A percentile compares a stretch with the other conserved stretches of the same genome.
phyloP scores from a whole-genome alignment of 768 basidiomycete genomes.

The Tricholoma bakamatsutake region DNA sequence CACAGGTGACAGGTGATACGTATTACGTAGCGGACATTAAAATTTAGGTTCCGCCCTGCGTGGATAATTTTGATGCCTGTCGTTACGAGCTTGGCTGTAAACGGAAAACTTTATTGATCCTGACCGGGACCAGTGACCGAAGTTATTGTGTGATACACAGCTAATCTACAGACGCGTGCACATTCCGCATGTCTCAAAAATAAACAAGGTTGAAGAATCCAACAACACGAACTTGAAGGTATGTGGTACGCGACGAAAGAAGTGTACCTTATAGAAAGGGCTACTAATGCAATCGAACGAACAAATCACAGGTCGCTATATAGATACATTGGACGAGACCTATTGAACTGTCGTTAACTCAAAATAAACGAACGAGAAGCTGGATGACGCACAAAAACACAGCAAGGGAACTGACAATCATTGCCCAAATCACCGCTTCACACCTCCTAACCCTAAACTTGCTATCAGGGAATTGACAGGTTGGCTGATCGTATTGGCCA shows the following conservation, averaged over 20 bases:
- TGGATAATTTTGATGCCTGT: too few relatives aligned
- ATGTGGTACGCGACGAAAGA: neutral
- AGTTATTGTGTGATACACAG: too few relatives aligned
- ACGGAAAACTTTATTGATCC: too few relatives aligned
- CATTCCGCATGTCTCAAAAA: neutral
- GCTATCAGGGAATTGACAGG: constrained; percentile 8
- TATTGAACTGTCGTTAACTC: neutral
- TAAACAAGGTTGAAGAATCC: neutral
- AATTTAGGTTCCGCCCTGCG: too few relatives aligned
- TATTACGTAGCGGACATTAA: too few relatives aligned
- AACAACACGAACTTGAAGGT: neutral
- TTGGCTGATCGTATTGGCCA: constrained; percentile 4
- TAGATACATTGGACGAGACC: neutral
- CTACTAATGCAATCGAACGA: neutral
- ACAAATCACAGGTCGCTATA: neutral
- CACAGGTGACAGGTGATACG: too few relatives aligned
- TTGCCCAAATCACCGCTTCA: constrained; percentile 7
- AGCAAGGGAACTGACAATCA: neutral
- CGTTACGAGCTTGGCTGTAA: too few relatives aligned
- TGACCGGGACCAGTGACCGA: too few relatives aligned
- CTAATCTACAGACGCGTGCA: neutral
- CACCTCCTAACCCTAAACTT: constrained; percentile 8
- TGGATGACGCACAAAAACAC: constrained; percentile 2
- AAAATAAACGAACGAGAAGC: neutral
- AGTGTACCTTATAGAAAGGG: neutral